Conservation (phyloP, 164 flowering plant species). For the Buxus sempervirens region DNA sequence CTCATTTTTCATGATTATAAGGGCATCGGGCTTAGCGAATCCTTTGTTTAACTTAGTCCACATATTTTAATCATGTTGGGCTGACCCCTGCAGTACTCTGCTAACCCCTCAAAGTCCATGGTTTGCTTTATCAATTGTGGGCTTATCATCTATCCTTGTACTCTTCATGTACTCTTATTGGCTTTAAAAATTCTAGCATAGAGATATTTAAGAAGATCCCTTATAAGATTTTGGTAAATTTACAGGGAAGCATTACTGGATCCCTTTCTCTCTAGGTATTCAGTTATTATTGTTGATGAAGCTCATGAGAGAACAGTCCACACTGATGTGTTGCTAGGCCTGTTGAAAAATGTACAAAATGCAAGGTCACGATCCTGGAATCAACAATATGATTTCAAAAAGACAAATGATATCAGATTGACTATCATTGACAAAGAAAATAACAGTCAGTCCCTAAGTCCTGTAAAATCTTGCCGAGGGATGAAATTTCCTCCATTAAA, state of each 20-base stretch:
- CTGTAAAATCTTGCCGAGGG: constrained; percentile 39
- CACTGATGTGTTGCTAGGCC: constrained; percentile 88
- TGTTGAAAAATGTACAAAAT: constrained; percentile 70
- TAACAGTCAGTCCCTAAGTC: constrained; percentile 11
- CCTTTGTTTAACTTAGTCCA: too few species aligned
- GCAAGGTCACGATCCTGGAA: constrained; percentile 42
- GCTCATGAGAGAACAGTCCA: constrained; percentile 98
- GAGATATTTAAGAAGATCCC: neutral
- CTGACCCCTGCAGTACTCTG: too few species aligned
- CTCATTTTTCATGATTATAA: too few species aligned
- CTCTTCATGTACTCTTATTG: neutral
- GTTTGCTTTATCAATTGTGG: too few species aligned
- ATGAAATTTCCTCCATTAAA: constrained; percentile 53
- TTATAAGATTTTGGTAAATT: constrained; percentile 9
- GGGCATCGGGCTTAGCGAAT: too few species aligned
- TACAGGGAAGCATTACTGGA: constrained; percentile 92
- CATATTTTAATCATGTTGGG: too few species aligned
- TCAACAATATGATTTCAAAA: constrained; percentile 15
- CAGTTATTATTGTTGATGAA: constrained; percentile 93
- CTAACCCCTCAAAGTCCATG: too few species aligned
- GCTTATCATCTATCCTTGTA: too few species aligned
- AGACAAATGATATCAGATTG: constrained; percentile 23
- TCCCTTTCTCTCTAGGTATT: constrained; percentile 77
- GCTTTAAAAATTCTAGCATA: neutral
- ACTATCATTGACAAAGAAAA: constrained; percentile 28